A percentile compares a stretch with the other conserved stretches of the same genome.
phyloP scores from a whole-genome alignment of 192 early-diverging fungal genomes.

The Coemansia sp. region DNA sequence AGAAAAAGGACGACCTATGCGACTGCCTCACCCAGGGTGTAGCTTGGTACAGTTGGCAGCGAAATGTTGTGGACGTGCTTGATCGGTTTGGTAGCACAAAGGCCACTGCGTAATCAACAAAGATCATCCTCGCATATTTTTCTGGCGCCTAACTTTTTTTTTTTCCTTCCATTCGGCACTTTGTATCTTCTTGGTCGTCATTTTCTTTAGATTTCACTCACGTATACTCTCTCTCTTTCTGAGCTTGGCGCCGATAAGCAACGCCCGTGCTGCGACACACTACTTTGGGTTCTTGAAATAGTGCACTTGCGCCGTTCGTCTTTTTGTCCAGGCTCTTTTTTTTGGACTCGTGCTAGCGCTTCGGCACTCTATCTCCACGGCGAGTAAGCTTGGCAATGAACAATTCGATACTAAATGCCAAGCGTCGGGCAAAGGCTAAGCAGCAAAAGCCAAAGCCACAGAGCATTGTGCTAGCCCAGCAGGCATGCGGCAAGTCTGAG shows the following conservation, averaged over 20 bases:
- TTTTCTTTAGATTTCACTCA: neutral
- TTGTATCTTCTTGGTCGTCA: neutral
- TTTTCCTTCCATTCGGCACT: neutral
- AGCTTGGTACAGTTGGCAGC: slow-evolving; percentile 54
- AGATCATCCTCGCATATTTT: slow-evolving; percentile 3
- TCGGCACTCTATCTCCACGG: neutral
- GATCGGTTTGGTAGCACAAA: slow-evolving; percentile 21
- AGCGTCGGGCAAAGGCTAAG: slow-evolving; percentile 54
- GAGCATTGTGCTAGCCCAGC: neutral
- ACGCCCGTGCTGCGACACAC: neutral
- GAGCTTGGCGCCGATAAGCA: neutral
- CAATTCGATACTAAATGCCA: slow-evolving; percentile 45
- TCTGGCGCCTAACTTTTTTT: slow-evolving; percentile 15
- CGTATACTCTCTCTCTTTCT: neutral
- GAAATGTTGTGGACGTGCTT: slow-evolving; percentile 21
- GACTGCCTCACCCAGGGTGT: slow-evolving; percentile 52
- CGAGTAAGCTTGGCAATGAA: slow-evolving; percentile 2
- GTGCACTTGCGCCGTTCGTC: neutral
- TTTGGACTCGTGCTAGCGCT: neutral
- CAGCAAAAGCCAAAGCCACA: slow-evolving; percentile 42
- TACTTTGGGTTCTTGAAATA: slow-evolving; percentile 1
- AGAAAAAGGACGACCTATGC: slow-evolving; percentile 53
- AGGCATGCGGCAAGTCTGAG: neutral
- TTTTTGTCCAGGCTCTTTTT: neutral
- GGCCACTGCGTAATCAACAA: neutral